phyloP scores from a whole-genome alignment of 2,329 filamentous ascomycete genomes.

The Harringtonia lauricola region DNA sequence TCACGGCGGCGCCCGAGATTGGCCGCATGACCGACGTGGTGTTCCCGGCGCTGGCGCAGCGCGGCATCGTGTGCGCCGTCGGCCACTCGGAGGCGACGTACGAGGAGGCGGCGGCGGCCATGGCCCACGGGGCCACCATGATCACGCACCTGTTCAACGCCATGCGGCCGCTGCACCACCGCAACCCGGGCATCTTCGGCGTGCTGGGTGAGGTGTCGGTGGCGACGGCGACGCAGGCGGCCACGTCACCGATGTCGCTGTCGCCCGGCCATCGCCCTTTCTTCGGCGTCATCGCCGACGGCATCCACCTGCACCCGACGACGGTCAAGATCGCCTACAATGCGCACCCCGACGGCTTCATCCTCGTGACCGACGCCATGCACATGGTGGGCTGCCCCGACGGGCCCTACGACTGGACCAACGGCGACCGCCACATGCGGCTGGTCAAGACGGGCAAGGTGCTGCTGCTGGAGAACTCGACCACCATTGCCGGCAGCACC shows the following conservation, averaged over 20 bases:
- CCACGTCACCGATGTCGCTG: background rate
- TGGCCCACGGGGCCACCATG: conserved; percentile 71
- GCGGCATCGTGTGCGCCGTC: conserved; percentile 66
- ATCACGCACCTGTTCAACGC: conserved; percentile 92
- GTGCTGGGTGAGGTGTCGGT: conserved; percentile 52
- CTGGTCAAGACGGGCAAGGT: conserved; percentile 62
- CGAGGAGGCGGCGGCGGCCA: conserved; percentile 62
- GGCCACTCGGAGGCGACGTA: conserved; percentile 84
- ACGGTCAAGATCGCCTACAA: conserved; percentile 84
- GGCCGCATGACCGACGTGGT: conserved; percentile 62
- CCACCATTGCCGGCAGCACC: conserved; percentile 66
- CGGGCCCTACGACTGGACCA: conserved; percentile 78
- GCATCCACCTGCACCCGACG: conserved; percentile 80
- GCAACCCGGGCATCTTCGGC: conserved; percentile 84
- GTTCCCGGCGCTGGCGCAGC: conserved; percentile 44
- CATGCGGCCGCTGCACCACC: conserved; percentile 82
- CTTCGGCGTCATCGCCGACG: conserved; percentile 85
- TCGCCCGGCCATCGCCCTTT: conserved; percentile 56
- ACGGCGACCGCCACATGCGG: conserved; percentile 46
- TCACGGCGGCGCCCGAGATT: conserved; percentile 77
- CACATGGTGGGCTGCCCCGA: conserved; percentile 74
- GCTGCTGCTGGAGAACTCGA: conserved; percentile 66
- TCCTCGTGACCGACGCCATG: conserved; percentile 91
- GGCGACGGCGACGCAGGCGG: background rate
- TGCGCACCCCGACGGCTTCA: conserved; percentile 72